Conservation (phyloP, 1,284 basidiomycete species). For the Microbotryum saponariae region DNA sequence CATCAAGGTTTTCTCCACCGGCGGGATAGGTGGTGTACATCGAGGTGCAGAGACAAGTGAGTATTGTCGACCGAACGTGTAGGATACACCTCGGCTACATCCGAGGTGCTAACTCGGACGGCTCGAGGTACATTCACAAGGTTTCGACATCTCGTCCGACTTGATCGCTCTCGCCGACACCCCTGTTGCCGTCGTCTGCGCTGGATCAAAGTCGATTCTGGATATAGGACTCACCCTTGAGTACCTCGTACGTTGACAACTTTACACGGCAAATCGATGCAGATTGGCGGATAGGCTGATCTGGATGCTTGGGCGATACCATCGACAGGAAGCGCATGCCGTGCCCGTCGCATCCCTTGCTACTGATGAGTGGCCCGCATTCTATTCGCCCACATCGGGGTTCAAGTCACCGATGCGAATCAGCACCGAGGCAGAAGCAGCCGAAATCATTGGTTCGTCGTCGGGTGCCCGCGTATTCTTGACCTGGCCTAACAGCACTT, state of each 20-base stretch:
- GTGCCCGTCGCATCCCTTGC: slow-evolving; percentile 82
- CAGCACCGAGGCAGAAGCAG: slow-evolving; percentile 55
- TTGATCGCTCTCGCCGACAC: slow-evolving; percentile 71
- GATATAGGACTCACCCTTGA: slow-evolving; percentile 90
- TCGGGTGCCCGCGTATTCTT: neutral
- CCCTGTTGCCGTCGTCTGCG: slow-evolving; percentile 81
- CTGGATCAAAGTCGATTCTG: slow-evolving; percentile 90
- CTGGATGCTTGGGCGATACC: neutral
- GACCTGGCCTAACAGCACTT: neutral
- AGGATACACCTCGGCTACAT: slow-evolving; percentile 9
- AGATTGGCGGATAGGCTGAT: slow-evolving; percentile 1
- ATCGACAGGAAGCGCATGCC: slow-evolving; percentile 78
- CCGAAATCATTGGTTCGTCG: slow-evolving; percentile 59
- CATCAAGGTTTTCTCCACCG: slow-evolving; percentile 48
- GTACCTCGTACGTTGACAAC: slow-evolving; percentile 59
- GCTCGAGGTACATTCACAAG: slow-evolving; percentile 43
- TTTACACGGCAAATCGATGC: neutral
- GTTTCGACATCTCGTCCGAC: slow-evolving; percentile 93
- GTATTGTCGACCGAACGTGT: slow-evolving; percentile 35
- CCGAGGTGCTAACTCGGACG: neutral
- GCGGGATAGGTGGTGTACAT: slow-evolving; percentile 73
- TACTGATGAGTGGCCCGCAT: slow-evolving; percentile 79
- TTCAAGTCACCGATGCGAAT: slow-evolving; percentile 50
- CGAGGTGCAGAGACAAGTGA: slow-evolving; percentile 78
- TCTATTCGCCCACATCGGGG: slow-evolving; percentile 79